Evolutionary conservation across 495 filamentous ascomycete genomes (phyloP).

Genomic region (Astrothelium macrocarpum): DNA sequence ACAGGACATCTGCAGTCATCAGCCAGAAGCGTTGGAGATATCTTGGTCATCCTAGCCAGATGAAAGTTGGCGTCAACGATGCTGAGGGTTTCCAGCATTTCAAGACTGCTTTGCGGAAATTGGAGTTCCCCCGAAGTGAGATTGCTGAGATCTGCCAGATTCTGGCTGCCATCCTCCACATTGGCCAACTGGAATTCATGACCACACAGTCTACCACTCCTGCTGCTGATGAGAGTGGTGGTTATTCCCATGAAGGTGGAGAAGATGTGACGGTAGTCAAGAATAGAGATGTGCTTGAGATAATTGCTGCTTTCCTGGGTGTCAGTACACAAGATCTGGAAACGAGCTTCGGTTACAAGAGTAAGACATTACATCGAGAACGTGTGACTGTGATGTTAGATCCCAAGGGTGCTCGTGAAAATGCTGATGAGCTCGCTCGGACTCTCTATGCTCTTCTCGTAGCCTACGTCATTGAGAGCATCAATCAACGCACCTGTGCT

Average conservation of each 20-base stretch:
- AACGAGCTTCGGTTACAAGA: constrained; percentile 83
- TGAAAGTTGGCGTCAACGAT: constrained; percentile 96
- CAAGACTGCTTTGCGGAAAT: constrained; percentile 86
- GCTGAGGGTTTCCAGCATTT: constrained; percentile 92
- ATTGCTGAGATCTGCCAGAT: constrained; percentile 96
- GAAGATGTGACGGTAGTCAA: constrained; percentile 75
- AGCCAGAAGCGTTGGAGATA: constrained; percentile 83
- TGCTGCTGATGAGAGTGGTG: constrained; percentile 81
- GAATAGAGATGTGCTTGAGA: constrained; percentile 82
- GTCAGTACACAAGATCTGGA: constrained; percentile 71
- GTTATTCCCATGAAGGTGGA: constrained; percentile 89
- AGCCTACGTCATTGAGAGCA: constrained; percentile 81
- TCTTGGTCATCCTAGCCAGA: constrained; percentile 87
- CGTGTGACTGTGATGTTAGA: constrained; percentile 96
- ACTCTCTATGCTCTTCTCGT: constrained; percentile 94
- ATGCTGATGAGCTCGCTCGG: constrained; percentile 86
- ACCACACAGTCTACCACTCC: constrained; percentile 67
- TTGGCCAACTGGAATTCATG: constrained; percentile 88
- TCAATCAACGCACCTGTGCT: constrained; percentile 85
- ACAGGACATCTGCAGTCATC: constrained; percentile 42
- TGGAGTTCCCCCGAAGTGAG: constrained; percentile 85
- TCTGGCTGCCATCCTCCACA: constrained; percentile 81
- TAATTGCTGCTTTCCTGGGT: constrained; percentile 86
- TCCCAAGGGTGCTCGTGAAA: constrained; percentile 75
- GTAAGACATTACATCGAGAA: constrained; percentile 87